Conservation (phyloP, 345 rosid genomes). For the Camelina sativa region DNA sequence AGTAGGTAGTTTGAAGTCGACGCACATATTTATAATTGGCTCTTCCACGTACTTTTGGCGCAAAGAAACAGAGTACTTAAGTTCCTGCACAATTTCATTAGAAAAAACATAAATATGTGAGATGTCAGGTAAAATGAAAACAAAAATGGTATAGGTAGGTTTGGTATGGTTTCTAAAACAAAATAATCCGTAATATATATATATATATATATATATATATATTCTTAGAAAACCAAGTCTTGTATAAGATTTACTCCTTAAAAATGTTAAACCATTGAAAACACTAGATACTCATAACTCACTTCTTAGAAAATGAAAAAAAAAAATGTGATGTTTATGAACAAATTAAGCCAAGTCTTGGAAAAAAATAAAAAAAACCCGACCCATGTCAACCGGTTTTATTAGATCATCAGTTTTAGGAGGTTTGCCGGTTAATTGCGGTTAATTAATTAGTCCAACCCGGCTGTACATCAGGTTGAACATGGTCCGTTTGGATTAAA, state of each 20-base stretch:
- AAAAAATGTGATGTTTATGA: not conserved
- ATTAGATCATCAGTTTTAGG: not conserved
- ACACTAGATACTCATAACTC: not conserved
- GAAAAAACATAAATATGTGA: not conserved
- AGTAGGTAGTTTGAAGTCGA: slow-evolving; percentile 18
- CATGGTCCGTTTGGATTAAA: not conserved
- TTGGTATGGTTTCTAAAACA: not conserved
- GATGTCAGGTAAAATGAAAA: not conserved
- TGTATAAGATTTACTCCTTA: not conserved
- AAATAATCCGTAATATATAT: no score
- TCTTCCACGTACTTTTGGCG: slow-evolving; percentile 9
- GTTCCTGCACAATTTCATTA: not conserved
- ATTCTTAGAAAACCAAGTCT: not conserved
- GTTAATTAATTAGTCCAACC: not conserved
- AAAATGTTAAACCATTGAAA: not conserved
- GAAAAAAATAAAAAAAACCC: not conserved
- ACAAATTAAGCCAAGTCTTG: no score
- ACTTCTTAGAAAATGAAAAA: not conserved
- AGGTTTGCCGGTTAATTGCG: not conserved
- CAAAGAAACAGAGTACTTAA: slow-evolving; percentile 7
- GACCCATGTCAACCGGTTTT: not conserved
- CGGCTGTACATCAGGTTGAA: not conserved
- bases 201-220: no score
- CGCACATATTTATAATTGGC: slow-evolving; percentile 9
- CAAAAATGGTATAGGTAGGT: not conserved